Conservation (phyloP, 2,329 filamentous ascomycete species). For the Aspergillus tubingensis region DNA sequence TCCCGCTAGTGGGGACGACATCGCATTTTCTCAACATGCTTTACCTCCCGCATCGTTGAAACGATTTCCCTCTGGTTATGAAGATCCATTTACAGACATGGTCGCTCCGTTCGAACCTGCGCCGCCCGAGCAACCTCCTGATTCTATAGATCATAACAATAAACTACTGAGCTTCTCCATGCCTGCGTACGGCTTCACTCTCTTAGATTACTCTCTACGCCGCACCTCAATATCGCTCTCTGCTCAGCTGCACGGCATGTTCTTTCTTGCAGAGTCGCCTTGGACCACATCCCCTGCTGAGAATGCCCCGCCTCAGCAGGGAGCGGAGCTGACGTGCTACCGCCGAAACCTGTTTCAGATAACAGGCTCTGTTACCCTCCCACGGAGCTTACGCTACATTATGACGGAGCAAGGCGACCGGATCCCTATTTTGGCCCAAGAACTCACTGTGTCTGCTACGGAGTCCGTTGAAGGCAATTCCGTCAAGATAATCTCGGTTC, state of each 20-base stretch:
- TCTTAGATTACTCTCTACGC: conserved; percentile 62
- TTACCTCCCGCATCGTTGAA: conserved; percentile 44
- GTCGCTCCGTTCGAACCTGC: conserved; percentile 46
- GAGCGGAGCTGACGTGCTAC: conserved; percentile 84
- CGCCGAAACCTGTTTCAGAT: conserved; percentile 95
- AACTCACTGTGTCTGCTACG: conserved; percentile 86
- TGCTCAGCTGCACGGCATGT: conserved; percentile 68
- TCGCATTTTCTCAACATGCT: conserved; percentile 49
- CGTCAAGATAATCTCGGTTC: conserved; percentile 92
- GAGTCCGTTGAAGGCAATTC: conserved; percentile 92
- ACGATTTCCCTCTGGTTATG: conserved; percentile 51
- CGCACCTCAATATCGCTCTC: conserved; percentile 59
- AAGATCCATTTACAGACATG: conserved; percentile 57
- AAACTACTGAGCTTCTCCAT: conserved; percentile 74
- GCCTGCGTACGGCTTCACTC: conserved; percentile 60
- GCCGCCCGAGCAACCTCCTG: conserved; percentile 52
- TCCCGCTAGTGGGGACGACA: conserved; percentile 53
- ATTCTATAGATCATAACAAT: conserved; percentile 64
- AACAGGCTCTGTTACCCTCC: conserved; percentile 81
- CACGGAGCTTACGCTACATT: conserved; percentile 74
- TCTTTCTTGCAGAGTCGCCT: conserved; percentile 67
- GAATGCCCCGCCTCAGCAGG: conserved; percentile 57
- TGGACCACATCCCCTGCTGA: conserved; percentile 59
- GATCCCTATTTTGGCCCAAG: conserved; percentile 77
- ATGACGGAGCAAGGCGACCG: conserved; percentile 82